Percentiles rank a stretch among this genome's conserved stretches.
Conservation (phyloP, 768 basidiomycete genomes). For the Crassisporium funariophilum region DNA sequence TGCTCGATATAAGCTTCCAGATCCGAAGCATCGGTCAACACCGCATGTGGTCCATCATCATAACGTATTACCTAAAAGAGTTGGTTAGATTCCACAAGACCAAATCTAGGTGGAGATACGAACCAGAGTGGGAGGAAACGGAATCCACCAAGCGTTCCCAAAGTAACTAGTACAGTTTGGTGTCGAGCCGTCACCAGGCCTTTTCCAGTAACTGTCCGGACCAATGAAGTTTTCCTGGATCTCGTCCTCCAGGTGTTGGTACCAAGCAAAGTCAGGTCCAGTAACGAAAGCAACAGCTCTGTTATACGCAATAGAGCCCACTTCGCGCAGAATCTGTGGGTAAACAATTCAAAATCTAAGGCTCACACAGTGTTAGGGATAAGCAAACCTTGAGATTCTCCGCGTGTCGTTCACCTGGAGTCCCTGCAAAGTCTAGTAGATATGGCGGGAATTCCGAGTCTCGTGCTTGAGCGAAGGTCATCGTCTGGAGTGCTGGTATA, state of each 20-base stretch:
- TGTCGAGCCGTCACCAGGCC: conserved; percentile 26
- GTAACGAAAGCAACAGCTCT: conserved; percentile 50
- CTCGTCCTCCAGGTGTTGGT: conserved; percentile 46
- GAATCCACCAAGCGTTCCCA: conserved; percentile 80
- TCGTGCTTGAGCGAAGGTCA: conserved; percentile 60
- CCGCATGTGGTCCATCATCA: conserved; percentile 56
- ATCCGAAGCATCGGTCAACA: conserved; percentile 49
- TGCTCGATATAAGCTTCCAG: conserved; percentile 62
- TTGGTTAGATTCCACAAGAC: conserved; percentile 1
- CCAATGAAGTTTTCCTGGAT: conserved; percentile 64
- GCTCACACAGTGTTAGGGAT: neutral
- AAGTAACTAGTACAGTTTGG: conserved; percentile 54
- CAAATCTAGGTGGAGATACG: conserved; percentile 18
- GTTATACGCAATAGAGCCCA: conserved; percentile 58
- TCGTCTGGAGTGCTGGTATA: conserved; percentile 59
- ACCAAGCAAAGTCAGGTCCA: conserved; percentile 49
- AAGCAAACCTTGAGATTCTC: conserved; percentile 74
- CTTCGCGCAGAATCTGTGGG: conserved; percentile 68
- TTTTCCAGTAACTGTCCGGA: conserved; percentile 74
- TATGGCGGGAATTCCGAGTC: conserved; percentile 69
- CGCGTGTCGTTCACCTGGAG: conserved; percentile 69
- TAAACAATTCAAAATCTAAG: neutral
- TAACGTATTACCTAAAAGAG: conserved; percentile 62
- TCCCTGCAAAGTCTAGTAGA: conserved; percentile 61
- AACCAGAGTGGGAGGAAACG: conserved; percentile 75